Evolutionary conservation across 148 eudicot species (phyloP), one percentile per base, ranked within the genome.

Genomic region (Bassia scoparia): DNA sequence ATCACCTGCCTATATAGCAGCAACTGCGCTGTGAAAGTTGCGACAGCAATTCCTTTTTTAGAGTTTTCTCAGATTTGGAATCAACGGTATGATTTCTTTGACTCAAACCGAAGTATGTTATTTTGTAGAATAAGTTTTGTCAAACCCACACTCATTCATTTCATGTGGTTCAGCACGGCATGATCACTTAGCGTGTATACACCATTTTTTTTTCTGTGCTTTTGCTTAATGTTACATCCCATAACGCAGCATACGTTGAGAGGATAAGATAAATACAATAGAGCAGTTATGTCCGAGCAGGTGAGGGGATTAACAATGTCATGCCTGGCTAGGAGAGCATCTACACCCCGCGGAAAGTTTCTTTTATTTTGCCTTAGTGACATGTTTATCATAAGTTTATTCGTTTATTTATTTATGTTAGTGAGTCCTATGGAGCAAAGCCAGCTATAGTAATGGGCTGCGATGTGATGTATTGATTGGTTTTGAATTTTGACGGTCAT

Each of bases 341-440:
- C 98, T 44, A 84, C n/a, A 35, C 95, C 98, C 29, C 96, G 90
- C 9, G 96, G 96, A 33, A 89, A 83, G 62, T 85, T 91, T 76
- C 73, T 84, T 67, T 77, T n/a, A n/a, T 72, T 71, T 70, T 83
- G 76, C 80, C 87, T 69, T 87, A 81, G 82, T 71, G 75, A 23
- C 44, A 33, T 68, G 72, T 43, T 59, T 67, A 37, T 53, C 54
- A 17, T 23, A 46, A 15, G 33, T 35, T 70, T 24, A 48, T 70
- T 64, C 56, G 34, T 31, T 26, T 0, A 34, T n/a, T 44, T 73
- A 3, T 58, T 31, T 53, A 61, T 79, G 78, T 62, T 59, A 74
- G 78, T 64, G 65, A 75, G 56, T 75, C 56, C 68, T 46, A 68
- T 73, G 53, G 38, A 67, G 81, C 78, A 67, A 43, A 67, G 72